phyloP scores from a whole-genome alignment of 305 asterid species.

The Fraxinus nigra region DNA sequence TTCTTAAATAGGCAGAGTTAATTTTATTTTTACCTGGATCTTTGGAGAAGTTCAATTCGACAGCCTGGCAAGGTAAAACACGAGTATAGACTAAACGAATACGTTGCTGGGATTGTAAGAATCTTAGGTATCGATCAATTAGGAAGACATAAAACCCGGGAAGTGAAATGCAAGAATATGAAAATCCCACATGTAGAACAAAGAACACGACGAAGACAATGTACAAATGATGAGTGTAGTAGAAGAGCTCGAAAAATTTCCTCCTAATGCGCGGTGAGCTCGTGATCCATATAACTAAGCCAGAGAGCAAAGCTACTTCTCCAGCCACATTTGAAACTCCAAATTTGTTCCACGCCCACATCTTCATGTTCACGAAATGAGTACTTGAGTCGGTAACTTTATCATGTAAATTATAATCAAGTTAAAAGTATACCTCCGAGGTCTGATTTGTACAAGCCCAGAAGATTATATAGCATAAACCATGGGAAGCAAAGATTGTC shows the following conservation, averaged over 20 bases:
- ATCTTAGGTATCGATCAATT: slow-evolving; percentile 39
- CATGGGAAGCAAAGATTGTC: slow-evolving; percentile 43
- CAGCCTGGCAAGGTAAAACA: slow-evolving; percentile 34
- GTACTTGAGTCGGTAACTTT: background rate
- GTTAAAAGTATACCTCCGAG: slow-evolving; percentile 29
- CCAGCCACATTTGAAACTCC: slow-evolving; percentile 50
- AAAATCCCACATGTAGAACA: slow-evolving; percentile 41
- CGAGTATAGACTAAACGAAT: slow-evolving; percentile 39
- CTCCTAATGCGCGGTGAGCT: slow-evolving; percentile 33
- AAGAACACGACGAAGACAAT: slow-evolving; percentile 34
- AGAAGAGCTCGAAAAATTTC: slow-evolving; percentile 46
- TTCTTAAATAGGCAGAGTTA: background rate
- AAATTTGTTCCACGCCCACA: slow-evolving; percentile 36
- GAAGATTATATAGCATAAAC: slow-evolving; percentile 35
- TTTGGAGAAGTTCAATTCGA: slow-evolving; percentile 45
- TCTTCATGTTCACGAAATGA: slow-evolving; percentile 22
- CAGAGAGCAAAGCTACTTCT: slow-evolving; percentile 40
- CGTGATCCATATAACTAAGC: slow-evolving; percentile 41
- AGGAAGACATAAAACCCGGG: slow-evolving; percentile 48
- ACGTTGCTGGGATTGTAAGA: slow-evolving; percentile 39
- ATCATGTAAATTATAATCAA: background rate
- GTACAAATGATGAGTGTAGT: slow-evolving; percentile 45
- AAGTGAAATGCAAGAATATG: slow-evolving; percentile 40
- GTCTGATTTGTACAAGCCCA: slow-evolving; percentile 44
- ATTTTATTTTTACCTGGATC: slow-evolving; percentile 26